Conservation (phyloP, 805 yeast genomes). For the Metschnikowia cerradonensis region DNA sequence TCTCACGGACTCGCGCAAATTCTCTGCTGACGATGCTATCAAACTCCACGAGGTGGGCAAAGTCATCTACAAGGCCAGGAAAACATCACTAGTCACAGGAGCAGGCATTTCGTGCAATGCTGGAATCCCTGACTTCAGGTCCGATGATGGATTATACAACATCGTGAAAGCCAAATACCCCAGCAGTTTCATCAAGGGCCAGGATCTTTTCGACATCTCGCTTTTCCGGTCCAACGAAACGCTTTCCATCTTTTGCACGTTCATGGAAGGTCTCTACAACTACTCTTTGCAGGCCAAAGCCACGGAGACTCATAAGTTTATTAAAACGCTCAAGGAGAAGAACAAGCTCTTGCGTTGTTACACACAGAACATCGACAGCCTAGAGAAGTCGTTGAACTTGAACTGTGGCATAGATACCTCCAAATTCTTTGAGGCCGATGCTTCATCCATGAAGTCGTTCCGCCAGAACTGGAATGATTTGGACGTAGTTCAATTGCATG, state of each 20-base stretch:
- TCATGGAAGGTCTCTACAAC: conserved; percentile 76
- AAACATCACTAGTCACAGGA: conserved; percentile 75
- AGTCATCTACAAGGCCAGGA: conserved; percentile 48
- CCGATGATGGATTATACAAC: conserved; percentile 77
- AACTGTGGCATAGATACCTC: conserved; percentile 48
- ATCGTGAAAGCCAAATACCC: conserved; percentile 63
- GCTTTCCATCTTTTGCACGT: conserved; percentile 72
- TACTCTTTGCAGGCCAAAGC: conserved; percentile 67
- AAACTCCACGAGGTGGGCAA: conserved; percentile 38
- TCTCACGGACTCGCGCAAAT: conserved; percentile 14
- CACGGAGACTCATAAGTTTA: conserved; percentile 79
- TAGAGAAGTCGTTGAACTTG: conserved; percentile 66
- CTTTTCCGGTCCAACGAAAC: conserved; percentile 67
- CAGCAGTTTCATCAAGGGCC: conserved; percentile 66
- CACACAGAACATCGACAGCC: conserved; percentile 91
- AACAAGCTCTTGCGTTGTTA: conserved; percentile 77
- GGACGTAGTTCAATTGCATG: conserved; percentile 88
- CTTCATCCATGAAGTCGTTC: conserved; percentile 19
- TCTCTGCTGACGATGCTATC: conserved; percentile 29
- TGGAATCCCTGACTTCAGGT: conserved; percentile 94
- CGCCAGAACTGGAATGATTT: conserved; percentile 53
- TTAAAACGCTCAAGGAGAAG: conserved; percentile 54
- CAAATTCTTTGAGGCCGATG: conserved; percentile 23
- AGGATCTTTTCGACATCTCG: conserved; percentile 86
- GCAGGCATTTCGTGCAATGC: conserved; percentile 97